A percentile compares a stretch with the other conserved stretches of the same genome.
Conservation (phyloP, 2,329 filamentous ascomycete genomes). For the Cordyceps militaris region DNA sequence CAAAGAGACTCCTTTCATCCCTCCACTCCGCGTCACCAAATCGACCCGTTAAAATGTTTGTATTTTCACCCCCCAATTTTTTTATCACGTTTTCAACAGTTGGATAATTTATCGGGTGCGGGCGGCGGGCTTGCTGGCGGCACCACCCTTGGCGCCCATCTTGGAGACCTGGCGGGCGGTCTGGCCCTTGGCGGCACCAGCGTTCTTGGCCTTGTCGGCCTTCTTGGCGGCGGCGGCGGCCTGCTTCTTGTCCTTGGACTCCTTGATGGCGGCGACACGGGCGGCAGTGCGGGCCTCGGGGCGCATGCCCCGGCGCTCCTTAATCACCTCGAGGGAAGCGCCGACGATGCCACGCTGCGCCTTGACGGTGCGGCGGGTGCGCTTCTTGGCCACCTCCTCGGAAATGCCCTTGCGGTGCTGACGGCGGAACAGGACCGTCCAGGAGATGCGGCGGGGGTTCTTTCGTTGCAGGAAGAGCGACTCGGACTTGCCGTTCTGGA, state of each 20-base stretch:
- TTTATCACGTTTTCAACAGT: conserved; percentile 5
- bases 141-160: conserved; percentile 91
- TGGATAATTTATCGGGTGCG: conserved; percentile 60
- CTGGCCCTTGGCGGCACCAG: conserved; percentile 70
- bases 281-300: conserved; percentile 93
- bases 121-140: conserved; percentile 68
- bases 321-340: conserved; percentile 99
- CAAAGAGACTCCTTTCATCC: conserved; percentile 28
- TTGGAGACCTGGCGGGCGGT: conserved; percentile 80
- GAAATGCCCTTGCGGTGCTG: conserved; percentile 99
- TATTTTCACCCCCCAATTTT: not conserved
- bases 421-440: conserved; percentile 96
- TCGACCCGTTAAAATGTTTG: conserved; percentile 9
- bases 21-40: conserved; percentile 13
- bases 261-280: conserved; percentile 85
- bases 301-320: conserved; percentile 92
- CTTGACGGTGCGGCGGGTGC: conserved; percentile 96
- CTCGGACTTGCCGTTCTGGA: conserved; percentile 99
- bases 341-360: conserved; percentile 97
- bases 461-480: conserved; percentile 99
- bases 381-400: conserved; percentile 99
- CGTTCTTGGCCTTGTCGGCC: conserved; percentile 96
- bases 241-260: conserved; percentile 97
- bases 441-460: conserved; percentile 99
- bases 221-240: conserved; percentile 88